phyloP scores from a whole-genome alignment of 2,329 filamentous ascomycete species.

The Aspergillus clavatus region DNA sequence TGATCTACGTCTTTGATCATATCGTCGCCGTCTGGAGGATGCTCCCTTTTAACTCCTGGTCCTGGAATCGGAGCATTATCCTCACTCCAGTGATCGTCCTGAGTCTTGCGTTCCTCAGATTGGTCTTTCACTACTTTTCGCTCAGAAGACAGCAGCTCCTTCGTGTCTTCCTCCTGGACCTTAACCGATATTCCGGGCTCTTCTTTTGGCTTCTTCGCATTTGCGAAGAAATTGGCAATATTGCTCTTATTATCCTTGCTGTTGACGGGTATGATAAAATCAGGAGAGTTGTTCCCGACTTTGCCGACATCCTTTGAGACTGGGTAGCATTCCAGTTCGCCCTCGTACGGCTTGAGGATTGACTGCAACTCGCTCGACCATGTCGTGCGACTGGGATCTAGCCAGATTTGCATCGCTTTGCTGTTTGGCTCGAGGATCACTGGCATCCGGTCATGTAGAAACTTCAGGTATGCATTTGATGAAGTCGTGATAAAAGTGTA shows the following conservation, averaged over 20 bases:
- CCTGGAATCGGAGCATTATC: slow-evolving; percentile 50
- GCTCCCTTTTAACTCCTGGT: slow-evolving; percentile 47
- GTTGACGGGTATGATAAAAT: slow-evolving; percentile 75
- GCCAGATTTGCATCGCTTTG: slow-evolving; percentile 65
- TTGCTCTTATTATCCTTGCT: slow-evolving; percentile 87
- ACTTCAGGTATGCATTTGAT: slow-evolving; percentile 74
- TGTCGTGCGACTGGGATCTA: slow-evolving; percentile 65
- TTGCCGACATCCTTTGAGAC: slow-evolving; percentile 89
- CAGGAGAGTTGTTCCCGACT: slow-evolving; percentile 82
- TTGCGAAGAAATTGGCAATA: slow-evolving; percentile 88
- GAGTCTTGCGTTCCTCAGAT: slow-evolving; percentile 35
- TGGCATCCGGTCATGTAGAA: slow-evolving; percentile 93
- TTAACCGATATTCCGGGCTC: slow-evolving; percentile 22
- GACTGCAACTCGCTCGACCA: slow-evolving; percentile 77
- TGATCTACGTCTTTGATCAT: slow-evolving; percentile 9
- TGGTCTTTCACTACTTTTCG: slow-evolving; percentile 12
- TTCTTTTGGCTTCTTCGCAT: slow-evolving; percentile 38
- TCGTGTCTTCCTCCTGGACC: slow-evolving; percentile 21
- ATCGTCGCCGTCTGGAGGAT: slow-evolving; percentile 26
- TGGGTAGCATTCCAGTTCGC: slow-evolving; percentile 76
- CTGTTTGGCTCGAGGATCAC: slow-evolving; percentile 79
- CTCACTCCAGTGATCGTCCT: slow-evolving; percentile 44
- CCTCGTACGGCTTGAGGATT: slow-evolving; percentile 71
- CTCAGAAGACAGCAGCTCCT: slow-evolving; percentile 33
- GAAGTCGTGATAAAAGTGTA: slow-evolving; percentile 93